These are phyloP conservation scores for Auricularia cornea DNA, from an alignment of 768 basidiomycete genomes.

Conservation along the genomic window DNA sequence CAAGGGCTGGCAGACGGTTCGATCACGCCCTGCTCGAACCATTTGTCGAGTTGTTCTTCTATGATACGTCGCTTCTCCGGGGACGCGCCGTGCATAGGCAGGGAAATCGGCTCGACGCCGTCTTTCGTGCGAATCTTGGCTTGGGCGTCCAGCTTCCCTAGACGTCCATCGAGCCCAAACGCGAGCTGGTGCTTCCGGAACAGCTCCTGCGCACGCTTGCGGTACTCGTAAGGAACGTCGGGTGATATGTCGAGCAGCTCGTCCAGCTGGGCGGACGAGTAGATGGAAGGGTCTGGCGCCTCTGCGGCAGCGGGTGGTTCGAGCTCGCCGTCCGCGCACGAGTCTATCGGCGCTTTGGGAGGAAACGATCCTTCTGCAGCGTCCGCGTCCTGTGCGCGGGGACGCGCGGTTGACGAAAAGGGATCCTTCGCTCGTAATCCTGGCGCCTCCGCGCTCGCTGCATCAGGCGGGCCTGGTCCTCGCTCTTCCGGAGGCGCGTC, in stretches of 20 bases:
- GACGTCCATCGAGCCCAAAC: slow-evolving; percentile 24
- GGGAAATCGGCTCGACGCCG: slow-evolving; percentile 14
- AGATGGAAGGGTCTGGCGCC: slow-evolving; percentile 11
- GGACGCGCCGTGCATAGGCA: slow-evolving; percentile 18
- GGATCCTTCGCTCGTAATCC: too few relatives aligned
- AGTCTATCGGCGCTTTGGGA: too few relatives aligned
- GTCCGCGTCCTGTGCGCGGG: too few relatives aligned
- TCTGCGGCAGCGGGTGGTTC: slow-evolving; percentile 19
- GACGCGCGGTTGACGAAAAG: too few relatives aligned
- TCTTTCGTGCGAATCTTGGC: slow-evolving; percentile 20
- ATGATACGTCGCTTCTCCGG: slow-evolving; percentile 18
- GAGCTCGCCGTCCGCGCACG: slow-evolving; percentile 1
- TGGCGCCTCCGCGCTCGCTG: too few relatives aligned
- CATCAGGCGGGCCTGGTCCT: too few relatives aligned
- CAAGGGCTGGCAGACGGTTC: slow-evolving; percentile 34
- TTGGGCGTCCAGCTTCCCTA: slow-evolving; percentile 19
- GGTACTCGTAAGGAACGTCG: slow-evolving; percentile 10
- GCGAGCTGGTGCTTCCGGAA: slow-evolving; percentile 13
- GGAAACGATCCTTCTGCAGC: too few relatives aligned
- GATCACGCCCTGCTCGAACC: slow-evolving; percentile 30
- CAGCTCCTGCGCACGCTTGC: slow-evolving; percentile 10
- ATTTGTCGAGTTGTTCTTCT: slow-evolving; percentile 23
- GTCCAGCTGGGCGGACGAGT: slow-evolving; percentile 3
- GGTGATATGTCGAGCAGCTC: slow-evolving; percentile 11
- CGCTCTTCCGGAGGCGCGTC: too few relatives aligned